A percentile compares a stretch with the other conserved stretches of the same genome.
Evolutionary conservation across 2,329 filamentous ascomycete genomes (phyloP).

Genomic region (Penicillium expansum): DNA sequence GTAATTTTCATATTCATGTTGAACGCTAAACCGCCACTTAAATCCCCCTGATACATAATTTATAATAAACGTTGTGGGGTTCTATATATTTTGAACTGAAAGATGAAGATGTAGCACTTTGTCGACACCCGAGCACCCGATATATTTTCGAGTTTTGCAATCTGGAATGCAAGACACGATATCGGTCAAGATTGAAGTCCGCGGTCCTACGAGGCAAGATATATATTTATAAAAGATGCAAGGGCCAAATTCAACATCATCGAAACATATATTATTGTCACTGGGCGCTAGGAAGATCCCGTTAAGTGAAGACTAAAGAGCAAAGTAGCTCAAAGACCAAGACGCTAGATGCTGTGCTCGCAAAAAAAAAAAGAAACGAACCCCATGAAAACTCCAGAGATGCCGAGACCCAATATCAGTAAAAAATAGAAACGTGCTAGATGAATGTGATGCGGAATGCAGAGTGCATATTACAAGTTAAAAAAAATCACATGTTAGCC

Average conservation of each 20-base stretch:
- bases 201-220: neutral
- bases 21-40: too few relatives aligned
- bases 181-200: too few relatives aligned
- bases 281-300: conserved; percentile 1
- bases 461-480: conserved; percentile 21
- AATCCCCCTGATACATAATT: too few relatives aligned
- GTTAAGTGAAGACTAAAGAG: conserved; percentile 5
- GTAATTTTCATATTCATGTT: neutral
- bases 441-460: neutral
- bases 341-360: conserved; percentile 10
- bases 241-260: neutral
- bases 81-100: too few relatives aligned
- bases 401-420: conserved; percentile 19
- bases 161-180: neutral
- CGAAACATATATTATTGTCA: conserved; percentile 5
- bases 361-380: conserved; percentile 2
- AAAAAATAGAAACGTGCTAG: conserved; percentile 11
- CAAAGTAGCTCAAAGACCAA: conserved; percentile 1
- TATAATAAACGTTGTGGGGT: too few relatives aligned
- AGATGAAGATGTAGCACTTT: too few relatives aligned
- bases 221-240: neutral
- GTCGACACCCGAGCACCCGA: neutral
- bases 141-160: neutral
- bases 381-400: conserved; percentile 20
- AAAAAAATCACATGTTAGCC: conserved; percentile 72